Percentiles rank a stretch among this genome's conserved stretches.
Conservation (phyloP, 805 yeast species). For the Metschnikowia similis region DNA sequence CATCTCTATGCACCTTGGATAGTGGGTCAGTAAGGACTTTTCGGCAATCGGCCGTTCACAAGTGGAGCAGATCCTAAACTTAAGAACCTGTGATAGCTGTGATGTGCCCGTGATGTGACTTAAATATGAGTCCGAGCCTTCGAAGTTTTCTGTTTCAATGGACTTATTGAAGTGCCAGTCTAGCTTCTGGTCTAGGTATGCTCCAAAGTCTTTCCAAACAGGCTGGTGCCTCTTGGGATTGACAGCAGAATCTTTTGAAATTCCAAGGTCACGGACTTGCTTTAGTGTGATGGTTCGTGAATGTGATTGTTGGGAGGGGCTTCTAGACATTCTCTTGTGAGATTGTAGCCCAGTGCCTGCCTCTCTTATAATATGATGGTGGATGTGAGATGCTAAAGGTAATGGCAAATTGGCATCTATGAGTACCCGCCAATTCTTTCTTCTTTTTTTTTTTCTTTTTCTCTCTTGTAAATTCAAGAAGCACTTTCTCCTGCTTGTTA, state of each 20-base stretch:
- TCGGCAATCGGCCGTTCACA: conserved; percentile 41
- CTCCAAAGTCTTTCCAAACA: conserved; percentile 44
- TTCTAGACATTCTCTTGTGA: conserved; percentile 14
- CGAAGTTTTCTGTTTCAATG: conserved; percentile 7
- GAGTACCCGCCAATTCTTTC: neutral
- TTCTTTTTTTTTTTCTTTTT: too few relatives aligned
- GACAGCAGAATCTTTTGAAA: conserved; percentile 2
- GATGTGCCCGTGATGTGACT: conserved; percentile 24
- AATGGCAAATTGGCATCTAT: neutral
- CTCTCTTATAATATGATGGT: neutral
- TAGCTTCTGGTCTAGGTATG: conserved; percentile 37
- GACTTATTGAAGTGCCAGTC: conserved; percentile 23
- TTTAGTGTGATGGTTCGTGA: conserved; percentile 16
- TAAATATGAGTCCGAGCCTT: conserved; percentile 20
- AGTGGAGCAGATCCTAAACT: conserved; percentile 36
- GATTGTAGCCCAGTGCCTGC: conserved; percentile 2
- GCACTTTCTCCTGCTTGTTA: conserved; percentile 2
- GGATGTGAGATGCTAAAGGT: neutral
- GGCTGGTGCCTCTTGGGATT: conserved; percentile 15
- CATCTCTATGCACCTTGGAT: conserved; percentile 36
- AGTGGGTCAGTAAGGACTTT: conserved; percentile 29
- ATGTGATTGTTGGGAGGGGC: conserved; percentile 8
- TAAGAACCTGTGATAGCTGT: conserved; percentile 29
- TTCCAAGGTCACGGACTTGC: conserved; percentile 14
- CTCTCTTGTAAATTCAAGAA: neutral